A percentile compares a stretch with the other conserved stretches of the same genome.
Conservation (phyloP, 225 moss, liverwort and hornwort species). For the Physcomitrium patens region DNA sequence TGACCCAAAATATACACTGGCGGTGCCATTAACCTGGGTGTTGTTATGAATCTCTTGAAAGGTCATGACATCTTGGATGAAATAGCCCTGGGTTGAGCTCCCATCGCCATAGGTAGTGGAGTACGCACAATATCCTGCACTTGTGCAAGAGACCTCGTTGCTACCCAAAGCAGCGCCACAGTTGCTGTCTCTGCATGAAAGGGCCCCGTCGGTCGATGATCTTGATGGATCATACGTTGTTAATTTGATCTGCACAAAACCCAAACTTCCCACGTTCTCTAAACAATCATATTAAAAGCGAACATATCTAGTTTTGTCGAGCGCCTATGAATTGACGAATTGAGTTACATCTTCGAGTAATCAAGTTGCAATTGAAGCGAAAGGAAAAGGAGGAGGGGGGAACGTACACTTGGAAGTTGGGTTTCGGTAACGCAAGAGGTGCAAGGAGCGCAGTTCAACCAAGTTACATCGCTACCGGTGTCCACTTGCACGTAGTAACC, state of each 20-base stretch:
- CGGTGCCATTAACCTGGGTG: slow-evolving; percentile 30
- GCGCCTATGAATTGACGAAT: not conserved
- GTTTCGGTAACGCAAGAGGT: slow-evolving; percentile 41
- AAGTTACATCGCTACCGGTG: slow-evolving; percentile 79
- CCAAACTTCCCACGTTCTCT: not conserved
- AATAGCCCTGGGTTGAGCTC: slow-evolving; percentile 56
- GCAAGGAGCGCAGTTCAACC: slow-evolving; percentile 78
- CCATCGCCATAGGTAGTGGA: slow-evolving; percentile 48
- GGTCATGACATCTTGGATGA: slow-evolving; percentile 57
- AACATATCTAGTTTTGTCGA: not conserved
- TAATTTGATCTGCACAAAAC: slow-evolving; percentile 50
- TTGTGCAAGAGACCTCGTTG: not conserved
- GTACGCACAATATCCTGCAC: slow-evolving; percentile 43
- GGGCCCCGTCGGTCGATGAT: slow-evolving; percentile 42
- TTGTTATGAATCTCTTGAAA: slow-evolving; percentile 41
- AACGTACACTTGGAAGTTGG: slow-evolving; percentile 41
- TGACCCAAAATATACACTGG: slow-evolving; percentile 66
- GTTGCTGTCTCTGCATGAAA: slow-evolving; percentile 35
- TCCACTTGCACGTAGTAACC: slow-evolving; percentile 70
- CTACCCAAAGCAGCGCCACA: slow-evolving; percentile 28
- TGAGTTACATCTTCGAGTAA: not conserved
- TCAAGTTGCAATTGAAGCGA: not conserved
- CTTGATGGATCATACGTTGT: slow-evolving; percentile 49
- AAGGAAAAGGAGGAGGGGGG: not conserved
- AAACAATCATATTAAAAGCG: not conserved